These are phyloP conservation scores for Leavenworthia alabamica DNA, from an alignment of 345 rosid genomes.

Conservation along the genomic window DNA sequence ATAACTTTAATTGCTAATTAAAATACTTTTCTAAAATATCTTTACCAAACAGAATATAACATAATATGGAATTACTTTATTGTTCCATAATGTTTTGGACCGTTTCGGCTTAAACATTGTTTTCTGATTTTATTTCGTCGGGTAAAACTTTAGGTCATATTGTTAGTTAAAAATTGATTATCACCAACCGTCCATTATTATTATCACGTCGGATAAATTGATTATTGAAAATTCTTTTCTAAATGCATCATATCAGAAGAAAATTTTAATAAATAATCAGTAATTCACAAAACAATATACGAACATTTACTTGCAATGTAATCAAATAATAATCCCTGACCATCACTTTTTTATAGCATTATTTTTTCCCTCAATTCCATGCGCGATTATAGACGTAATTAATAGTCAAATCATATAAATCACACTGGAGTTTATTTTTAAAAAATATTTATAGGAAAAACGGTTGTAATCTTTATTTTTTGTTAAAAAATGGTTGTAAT, in stretches of 20 bases:
- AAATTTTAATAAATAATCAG: too few species aligned
- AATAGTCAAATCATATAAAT: not conserved
- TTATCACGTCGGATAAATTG: not conserved
- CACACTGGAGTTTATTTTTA: not conserved
- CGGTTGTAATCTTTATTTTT: too few species aligned
- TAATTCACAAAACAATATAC: too few species aligned
- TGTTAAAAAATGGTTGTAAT: not conserved
- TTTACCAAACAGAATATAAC: not conserved
- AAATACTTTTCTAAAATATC: not conserved
- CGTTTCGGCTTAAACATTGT: slow-evolving; percentile 25
- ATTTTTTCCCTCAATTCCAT: too few species aligned
- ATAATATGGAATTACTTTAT: not conserved
- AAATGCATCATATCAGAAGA: slow-evolving; percentile 3
- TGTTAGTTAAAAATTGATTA: slow-evolving; percentile 11
- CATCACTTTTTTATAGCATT: not conserved
- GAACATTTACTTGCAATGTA: too few species aligned
- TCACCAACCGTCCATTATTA: slow-evolving; percentile 16
- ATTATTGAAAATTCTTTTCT: not conserved
- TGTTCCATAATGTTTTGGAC: not conserved
- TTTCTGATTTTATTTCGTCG: slow-evolving; percentile 26
- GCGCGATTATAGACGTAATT: too few species aligned
- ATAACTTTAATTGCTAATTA: not conserved
- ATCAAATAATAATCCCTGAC: slow-evolving; percentile 8
- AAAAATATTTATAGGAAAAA: not conserved
- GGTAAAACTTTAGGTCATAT: slow-evolving; percentile 25